A percentile compares a stretch with the other conserved stretches of the same genome.
These are phyloP conservation scores for Sistotremastrum niveocremeum DNA, from an alignment of 768 basidiomycete genomes.

Conservation along the genomic window DNA sequence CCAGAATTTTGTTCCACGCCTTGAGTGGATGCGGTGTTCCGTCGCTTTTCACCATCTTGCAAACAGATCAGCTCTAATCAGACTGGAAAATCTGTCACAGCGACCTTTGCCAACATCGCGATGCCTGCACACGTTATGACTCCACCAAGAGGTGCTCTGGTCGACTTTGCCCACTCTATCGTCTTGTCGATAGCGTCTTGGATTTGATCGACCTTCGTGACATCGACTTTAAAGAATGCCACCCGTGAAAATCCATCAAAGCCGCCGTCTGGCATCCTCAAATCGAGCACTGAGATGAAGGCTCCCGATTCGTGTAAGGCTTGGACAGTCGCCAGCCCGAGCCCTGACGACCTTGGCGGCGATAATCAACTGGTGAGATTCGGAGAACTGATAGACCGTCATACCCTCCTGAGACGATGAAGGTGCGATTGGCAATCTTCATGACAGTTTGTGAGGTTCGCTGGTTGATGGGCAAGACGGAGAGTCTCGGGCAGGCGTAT, in stretches of 20 bases:
- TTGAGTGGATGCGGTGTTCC: constrained; percentile 35
- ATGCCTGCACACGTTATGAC: constrained; percentile 48
- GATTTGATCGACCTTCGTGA: constrained; percentile 17
- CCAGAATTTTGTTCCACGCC: constrained; percentile 37
- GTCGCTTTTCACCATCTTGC: constrained; percentile 33
- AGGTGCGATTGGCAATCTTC: constrained; percentile 40
- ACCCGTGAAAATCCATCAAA: neutral
- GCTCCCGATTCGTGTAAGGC: constrained; percentile 30
- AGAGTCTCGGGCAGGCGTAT: too few relatives aligned
- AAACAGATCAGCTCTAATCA: neutral
- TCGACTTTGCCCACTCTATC: constrained; percentile 18
- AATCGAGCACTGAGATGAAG: constrained; percentile 39
- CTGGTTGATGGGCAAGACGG: too few relatives aligned
- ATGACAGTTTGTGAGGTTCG: constrained; percentile 13
- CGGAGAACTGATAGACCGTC: constrained; percentile 5
- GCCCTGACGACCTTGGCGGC: constrained; percentile 35
- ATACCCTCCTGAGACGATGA: constrained; percentile 45
- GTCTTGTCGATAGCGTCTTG: constrained; percentile 15
- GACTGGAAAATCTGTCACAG: neutral
- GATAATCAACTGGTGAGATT: neutral
- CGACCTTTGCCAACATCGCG: constrained; percentile 19
- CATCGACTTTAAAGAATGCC: constrained; percentile 16
- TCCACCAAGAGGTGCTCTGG: constrained; percentile 35
- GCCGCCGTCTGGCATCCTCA: constrained; percentile 2
- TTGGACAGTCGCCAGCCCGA: constrained; percentile 39